Conservation (phyloP, 495 filamentous ascomycete species). For the Recurvomyces mirabilis region DNA sequence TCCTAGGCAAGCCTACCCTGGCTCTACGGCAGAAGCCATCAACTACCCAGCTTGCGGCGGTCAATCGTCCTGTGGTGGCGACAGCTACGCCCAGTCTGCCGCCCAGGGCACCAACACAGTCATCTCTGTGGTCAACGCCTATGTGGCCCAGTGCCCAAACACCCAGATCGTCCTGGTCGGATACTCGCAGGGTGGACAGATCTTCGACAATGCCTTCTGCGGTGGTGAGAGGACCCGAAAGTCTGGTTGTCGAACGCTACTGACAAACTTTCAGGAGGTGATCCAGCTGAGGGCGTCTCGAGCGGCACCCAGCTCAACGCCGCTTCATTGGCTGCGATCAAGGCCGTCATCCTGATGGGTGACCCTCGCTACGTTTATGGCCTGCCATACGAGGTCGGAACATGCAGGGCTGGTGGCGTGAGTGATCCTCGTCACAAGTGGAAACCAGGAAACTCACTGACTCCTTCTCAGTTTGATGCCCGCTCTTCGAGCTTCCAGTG, state of each 20-base stretch:
- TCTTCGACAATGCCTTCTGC: conserved; percentile 16
- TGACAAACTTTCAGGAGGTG: too few species aligned
- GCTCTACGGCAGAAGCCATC: conserved; percentile 16
- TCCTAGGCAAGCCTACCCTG: conserved; percentile 14
- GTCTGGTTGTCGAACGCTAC: too few species aligned
- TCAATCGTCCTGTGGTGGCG: not conserved
- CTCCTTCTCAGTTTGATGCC: conserved; percentile 10
- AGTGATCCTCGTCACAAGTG: not conserved
- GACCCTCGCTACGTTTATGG: conserved; percentile 11
- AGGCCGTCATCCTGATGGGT: conserved; percentile 17
- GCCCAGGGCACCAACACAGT: conserved; percentile 8
- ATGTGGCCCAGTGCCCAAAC: conserved; percentile 9
- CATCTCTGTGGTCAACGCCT: conserved; percentile 6
- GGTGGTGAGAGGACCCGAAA: too few species aligned
- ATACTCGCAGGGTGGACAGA: conserved; percentile 20
- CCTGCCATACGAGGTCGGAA: conserved; percentile 1
- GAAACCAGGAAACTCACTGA: not conserved
- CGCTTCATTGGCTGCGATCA: conserved; percentile 7
- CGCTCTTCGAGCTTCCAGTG: not conserved
- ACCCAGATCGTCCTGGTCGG: conserved; percentile 19
- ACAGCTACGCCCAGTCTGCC: conserved; percentile 9
- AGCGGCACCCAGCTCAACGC: conserved; percentile 8
- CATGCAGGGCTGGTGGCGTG: conserved; percentile 1
- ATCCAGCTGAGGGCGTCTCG: conserved; percentile 10
- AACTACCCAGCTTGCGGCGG: conserved; percentile 17